phyloP scores from a whole-genome alignment of 305 asterid genomes.

The Solanum hybrid region DNA sequence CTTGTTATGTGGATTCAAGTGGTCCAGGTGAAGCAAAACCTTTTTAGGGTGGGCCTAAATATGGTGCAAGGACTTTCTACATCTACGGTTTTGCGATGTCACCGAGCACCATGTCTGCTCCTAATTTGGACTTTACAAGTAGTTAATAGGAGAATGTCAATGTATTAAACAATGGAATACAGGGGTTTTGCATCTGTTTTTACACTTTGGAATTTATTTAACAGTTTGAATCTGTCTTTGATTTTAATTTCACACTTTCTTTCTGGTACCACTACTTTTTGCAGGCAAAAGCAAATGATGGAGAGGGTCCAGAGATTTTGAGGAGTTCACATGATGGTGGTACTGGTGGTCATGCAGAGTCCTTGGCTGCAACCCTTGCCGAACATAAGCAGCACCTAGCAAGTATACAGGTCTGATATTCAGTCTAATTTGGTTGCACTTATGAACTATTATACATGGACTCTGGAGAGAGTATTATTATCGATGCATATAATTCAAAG shows the following conservation, averaged over 20 bases:
- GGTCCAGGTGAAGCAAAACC: background rate
- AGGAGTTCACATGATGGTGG: conserved; percentile 60
- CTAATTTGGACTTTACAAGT: background rate
- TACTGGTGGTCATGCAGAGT: conserved; percentile 78
- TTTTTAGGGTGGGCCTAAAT: background rate
- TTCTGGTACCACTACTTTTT: conserved; percentile 4
- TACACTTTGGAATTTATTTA: background rate
- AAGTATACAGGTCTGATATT: conserved; percentile 75
- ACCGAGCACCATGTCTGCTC: background rate
- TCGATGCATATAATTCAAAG: background rate
- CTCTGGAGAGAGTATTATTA: background rate
- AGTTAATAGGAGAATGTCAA: background rate
- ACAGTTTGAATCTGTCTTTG: background rate
- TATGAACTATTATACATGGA: background rate
- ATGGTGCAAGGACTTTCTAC: background rate
- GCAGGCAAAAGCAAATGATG: conserved; percentile 92
- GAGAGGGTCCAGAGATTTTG: conserved; percentile 92
- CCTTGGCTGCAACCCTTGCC: conserved; percentile 76
- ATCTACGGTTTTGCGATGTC: background rate
- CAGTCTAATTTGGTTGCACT: conserved; percentile 1
- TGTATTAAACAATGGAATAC: background rate
- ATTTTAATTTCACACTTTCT: background rate
- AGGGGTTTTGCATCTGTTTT: background rate
- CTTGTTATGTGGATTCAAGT: conserved; percentile 1
- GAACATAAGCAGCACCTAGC: conserved; percentile 94